These are phyloP conservation scores for Casaregolazyma lundiana DNA, from an alignment of 1,139 yeast genomes.

Conservation along the genomic window DNA sequence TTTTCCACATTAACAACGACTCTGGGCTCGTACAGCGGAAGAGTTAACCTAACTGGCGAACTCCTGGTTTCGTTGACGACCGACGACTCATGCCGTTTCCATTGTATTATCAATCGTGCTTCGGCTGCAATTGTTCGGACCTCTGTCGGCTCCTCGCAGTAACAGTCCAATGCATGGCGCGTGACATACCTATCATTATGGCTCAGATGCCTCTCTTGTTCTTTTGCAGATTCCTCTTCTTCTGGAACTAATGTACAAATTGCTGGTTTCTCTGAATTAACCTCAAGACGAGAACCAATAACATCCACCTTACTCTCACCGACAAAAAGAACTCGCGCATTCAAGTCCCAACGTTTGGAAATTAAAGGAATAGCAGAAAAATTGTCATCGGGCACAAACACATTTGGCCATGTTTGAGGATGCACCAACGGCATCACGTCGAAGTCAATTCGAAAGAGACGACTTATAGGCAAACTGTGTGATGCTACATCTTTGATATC, in stretches of 20 bases:
- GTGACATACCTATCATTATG: slow-evolving; percentile 28
- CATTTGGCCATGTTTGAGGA: slow-evolving; percentile 33
- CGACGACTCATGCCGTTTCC: slow-evolving; percentile 25
- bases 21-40: slow-evolving; percentile 69
- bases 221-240: slow-evolving; percentile 7
- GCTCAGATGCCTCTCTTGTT: slow-evolving; percentile 14
- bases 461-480: slow-evolving; percentile 27
- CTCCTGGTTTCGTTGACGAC: slow-evolving; percentile 23
- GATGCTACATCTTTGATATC: slow-evolving; percentile 25
- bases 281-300: slow-evolving; percentile 21
- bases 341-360: slow-evolving; percentile 30
- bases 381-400: slow-evolving; percentile 28
- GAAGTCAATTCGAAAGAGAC: slow-evolving; percentile 33
- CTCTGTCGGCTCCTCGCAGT: slow-evolving; percentile 24
- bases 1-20: slow-evolving; percentile 41
- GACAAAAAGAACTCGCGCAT: slow-evolving; percentile 25
- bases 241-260: slow-evolving; percentile 18
- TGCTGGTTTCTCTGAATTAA: slow-evolving; percentile 18
- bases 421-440: slow-evolving; percentile 32
- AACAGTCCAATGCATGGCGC: slow-evolving; percentile 26
- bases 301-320: slow-evolving; percentile 24
- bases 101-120: slow-evolving; percentile 28
- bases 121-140: slow-evolving; percentile 31
- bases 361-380: slow-evolving; percentile 24
- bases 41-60: slow-evolving; percentile 35